Conservation (phyloP, 169 alveolate species). For the Besnoitia besnoiti region DNA sequence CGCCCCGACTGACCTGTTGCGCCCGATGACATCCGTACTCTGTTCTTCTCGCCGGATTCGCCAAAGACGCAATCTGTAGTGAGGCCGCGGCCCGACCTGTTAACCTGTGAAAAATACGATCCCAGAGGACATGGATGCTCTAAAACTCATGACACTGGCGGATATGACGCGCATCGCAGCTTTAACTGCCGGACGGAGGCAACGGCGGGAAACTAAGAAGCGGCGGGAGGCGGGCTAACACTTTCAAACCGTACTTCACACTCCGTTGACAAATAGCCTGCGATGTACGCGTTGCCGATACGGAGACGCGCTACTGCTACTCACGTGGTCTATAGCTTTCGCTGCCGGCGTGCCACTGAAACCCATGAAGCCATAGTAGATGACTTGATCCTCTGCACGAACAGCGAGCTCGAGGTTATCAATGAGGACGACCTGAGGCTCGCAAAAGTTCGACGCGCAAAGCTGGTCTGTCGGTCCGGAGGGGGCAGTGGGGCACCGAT, state of each 20-base stretch:
- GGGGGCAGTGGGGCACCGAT: not conserved
- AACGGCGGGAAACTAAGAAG: no score
- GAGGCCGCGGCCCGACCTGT: not conserved
- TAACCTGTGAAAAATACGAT: not conserved
- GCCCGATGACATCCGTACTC: not conserved
- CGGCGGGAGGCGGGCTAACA: no score
- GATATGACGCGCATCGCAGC: no score
- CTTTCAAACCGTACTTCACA: no score
- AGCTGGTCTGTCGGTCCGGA: not conserved
- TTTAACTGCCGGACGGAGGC: no score
- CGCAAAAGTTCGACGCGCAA: not conserved
- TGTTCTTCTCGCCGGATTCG: not conserved
- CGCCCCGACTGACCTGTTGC: not conserved
- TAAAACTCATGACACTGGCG: no score
- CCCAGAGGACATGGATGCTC: not conserved
- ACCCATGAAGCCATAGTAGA: constrained; percentile 1
- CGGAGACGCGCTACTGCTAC: no score
- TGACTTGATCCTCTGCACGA: constrained; percentile 27
- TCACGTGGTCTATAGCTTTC: not conserved
- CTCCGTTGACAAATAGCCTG: no score
- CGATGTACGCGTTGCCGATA: no score
- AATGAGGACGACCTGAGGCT: constrained; percentile 20
- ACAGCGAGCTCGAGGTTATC: constrained; percentile 27
- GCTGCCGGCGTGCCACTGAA: not conserved
- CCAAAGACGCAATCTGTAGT: not conserved